Base-by-base conservation (phyloP, 768 basidiomycete species). In the Leccinum fibrillosum region DNA sequence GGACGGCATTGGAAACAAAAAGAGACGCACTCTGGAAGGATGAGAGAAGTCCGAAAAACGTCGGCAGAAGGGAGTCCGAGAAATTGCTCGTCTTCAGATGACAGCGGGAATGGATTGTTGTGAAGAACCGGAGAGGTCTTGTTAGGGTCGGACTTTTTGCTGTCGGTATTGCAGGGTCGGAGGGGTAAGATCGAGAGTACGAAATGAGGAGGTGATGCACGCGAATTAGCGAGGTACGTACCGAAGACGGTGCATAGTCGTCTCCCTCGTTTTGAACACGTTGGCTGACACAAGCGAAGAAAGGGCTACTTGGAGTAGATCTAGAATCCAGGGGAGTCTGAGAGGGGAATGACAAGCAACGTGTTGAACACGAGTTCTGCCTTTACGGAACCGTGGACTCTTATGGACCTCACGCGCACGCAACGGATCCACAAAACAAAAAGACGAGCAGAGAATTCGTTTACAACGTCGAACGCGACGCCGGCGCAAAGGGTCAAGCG, bases 41-140 rank as follows among this genome's bases (percentile, higher is more conserved):
- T 92, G 69, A 88, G 81, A 59, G 90, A 92, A 30, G 92, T 91
- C 66, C 92, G 88, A 77, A 94, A 94, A 73, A 91, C 85, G 76
- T 82, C 84, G 47, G 79, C 75, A 9, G 87, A 81, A 54, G 89
- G 86, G 17, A 93, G 78, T 62, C 81, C 78, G 51, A 82, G 83
- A 2, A 85, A 75, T 50, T 69, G 62, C 48, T 76, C 77, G 59
- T 74, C 75, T 45, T 77, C 70, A 62, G 71, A 64, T 53, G 72
- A 64, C 13, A 69, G 72, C 42, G 70, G 59, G 64, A 69, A 64
- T 64, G 65, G 60, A 26, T 55, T 62, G 60, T 61, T 56, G 57
- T 72, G 72, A 57, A 80, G 74, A 53, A 75, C 63, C 50, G 78
- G 77, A 60, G 66, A 75, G 64, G 78, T 82, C 71, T 80, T 85